Evolutionary conservation across 2,329 filamentous ascomycete species (phyloP).

Genomic region (Ceratocystis variospora): DNA sequence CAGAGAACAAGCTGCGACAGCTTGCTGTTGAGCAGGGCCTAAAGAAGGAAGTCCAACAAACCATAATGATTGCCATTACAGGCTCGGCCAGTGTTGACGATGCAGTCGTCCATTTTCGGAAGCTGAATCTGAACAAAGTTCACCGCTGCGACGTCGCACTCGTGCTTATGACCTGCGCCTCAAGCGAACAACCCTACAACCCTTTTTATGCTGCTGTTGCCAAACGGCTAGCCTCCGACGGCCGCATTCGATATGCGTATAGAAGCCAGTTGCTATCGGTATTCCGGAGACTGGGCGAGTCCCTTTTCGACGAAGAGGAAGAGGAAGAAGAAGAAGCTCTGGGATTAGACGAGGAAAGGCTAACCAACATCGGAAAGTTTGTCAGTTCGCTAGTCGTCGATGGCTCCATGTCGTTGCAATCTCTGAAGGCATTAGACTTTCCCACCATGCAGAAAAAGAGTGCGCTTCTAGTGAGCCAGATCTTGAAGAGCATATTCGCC

Average conservation of each 20-base stretch:
- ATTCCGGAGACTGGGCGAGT: conserved; percentile 75
- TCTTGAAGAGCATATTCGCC: conserved; percentile 63
- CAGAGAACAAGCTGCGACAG: conserved; percentile 47
- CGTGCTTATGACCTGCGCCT: conserved; percentile 76
- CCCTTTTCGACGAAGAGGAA: conserved; percentile 52
- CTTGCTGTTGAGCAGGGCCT: conserved; percentile 73
- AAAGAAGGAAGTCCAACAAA: conserved; percentile 71
- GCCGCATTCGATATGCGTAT: conserved; percentile 67
- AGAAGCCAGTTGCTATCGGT: conserved; percentile 77
- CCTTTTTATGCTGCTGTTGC: conserved; percentile 86
- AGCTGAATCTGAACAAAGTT: conserved; percentile 71
- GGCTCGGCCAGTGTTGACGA: conserved; percentile 74
- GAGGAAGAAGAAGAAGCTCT: conserved; percentile 38
- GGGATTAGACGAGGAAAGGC: conserved; percentile 35
- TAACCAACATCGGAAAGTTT: conserved; percentile 41
- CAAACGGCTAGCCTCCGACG: conserved; percentile 59
- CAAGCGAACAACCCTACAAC: conserved; percentile 74
- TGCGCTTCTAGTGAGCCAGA: conserved; percentile 62
- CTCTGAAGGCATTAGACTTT: conserved; percentile 62
- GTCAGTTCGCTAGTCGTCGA: conserved; percentile 39
- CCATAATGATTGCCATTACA: conserved; percentile 89
- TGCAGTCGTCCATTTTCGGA: conserved; percentile 63
- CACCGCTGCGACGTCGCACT: conserved; percentile 78
- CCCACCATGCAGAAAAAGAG: conserved; percentile 64
- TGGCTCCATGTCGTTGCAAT: conserved; percentile 32